Evolutionary conservation across 176 grass and related monocot genomes (phyloP), one percentile per base, ranked within the genome.

Genomic region (Themeda triandra): DNA sequence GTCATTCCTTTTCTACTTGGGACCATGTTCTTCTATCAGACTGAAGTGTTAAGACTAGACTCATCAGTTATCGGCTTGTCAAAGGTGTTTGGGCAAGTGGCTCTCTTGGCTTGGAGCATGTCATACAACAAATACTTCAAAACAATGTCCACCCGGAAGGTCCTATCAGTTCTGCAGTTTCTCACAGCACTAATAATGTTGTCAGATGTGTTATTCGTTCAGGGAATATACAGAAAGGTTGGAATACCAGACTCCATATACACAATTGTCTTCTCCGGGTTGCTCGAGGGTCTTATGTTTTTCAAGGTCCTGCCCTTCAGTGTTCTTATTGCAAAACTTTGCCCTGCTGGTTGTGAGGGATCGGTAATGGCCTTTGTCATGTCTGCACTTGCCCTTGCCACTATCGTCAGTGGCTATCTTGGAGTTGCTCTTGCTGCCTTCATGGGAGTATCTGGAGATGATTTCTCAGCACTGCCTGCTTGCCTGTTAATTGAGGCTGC

Each of bases 11-110:
- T 94, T 84, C 83, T 96, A 56, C 81, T 84, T 17, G 93, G 97
- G 70, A 94, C 93, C 21, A 99, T 96, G 97, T 99, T 99, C 85
- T 99, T 96, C 81, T 99, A 96, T 67, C 93, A 99, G 75, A 99
- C 97, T 71, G 87, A 94, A 74, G 88, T 96, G 32, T 82, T 99
- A 49, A 90, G 75, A 39, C 90, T 99, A 7, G 88, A 96, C n/a
- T 92, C 97, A 10, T 99, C 93, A 2, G 56, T 96, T 60, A 91
- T 99, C 4, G 97, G 97, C 66, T 69, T 99, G 69, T 96, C 97
- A 24, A 99, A 92, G 88, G 97, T 96, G 37, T 90, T 96, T 56
- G 97, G 97, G 2, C 93, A 99, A 82, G 71, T 83, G 10, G 28
- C 91, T 71, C 87, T 96, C 11, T 77, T 99, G 79, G 84, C 85